Evolutionary conservation across 306 rosid genomes (phyloP), one percentile per base, ranked within the genome.

Genomic region (Inga oerstediana): DNA sequence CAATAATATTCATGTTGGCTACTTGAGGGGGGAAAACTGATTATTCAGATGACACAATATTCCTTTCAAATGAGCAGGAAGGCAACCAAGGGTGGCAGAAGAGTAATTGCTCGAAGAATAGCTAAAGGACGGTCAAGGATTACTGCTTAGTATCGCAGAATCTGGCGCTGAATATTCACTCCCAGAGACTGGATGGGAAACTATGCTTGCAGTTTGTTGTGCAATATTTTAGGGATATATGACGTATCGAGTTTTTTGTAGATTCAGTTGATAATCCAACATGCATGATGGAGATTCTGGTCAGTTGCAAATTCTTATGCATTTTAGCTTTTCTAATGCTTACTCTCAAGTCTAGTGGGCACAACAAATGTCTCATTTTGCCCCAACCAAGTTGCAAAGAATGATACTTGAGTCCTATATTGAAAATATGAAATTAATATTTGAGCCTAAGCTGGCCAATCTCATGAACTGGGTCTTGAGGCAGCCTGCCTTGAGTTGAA

Each of bases 41-140:
- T 62, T 49, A 67, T 56, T 10, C 46, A n/a, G 11, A 82, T 73
- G 41, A 49, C 84, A 43, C 61, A 19, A n/a, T 46, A n/a, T 71
- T 86, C 49, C 45, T 62, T 43, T 70, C 79, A 79, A 51, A 45
- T 88, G 87, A 84, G 52, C 95, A 93, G 91, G 45, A 93, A 90
- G 85, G 91, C 92, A 86, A 87, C 93, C 85, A 89, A 86, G 83
- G 93, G 96, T 62, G 96, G 93, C 71, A 85, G 87, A 39, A 90
- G 85, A 83, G 93, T 92, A n/a, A 92, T 92, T 72, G 91, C 93
- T 77, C 87, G 90, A 81, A 90, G 96, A 79, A 90, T 92, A 75
- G 96, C 93, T 0, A 90, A 92, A 56, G 93, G 96, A 46, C 85
- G 96, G 56, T 79, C 85, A 52, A 90, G 93, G 81, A 85, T 92